Evolutionary conservation across 768 basidiomycete species (phyloP).

Genomic region (Pleurotus tuoliensis): DNA sequence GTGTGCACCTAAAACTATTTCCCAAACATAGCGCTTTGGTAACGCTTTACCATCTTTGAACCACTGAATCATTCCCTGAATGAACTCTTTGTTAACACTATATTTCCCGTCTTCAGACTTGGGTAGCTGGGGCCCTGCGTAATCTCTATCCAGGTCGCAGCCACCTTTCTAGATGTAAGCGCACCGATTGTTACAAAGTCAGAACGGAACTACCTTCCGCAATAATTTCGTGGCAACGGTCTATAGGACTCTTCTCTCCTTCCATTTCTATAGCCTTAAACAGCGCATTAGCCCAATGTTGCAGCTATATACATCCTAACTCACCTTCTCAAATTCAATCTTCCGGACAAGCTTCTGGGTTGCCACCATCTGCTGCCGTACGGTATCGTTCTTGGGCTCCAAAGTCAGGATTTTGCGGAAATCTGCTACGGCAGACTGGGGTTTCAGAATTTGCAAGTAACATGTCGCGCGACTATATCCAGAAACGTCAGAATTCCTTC

Average conservation of each 20-base stretch:
- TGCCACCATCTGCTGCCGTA: slow-evolving; percentile 74
- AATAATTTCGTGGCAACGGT: slow-evolving; percentile 77
- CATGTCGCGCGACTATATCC: slow-evolving; percentile 76
- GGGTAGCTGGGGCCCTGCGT: slow-evolving; percentile 73
- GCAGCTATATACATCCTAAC: background rate
- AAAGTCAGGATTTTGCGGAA: slow-evolving; percentile 80
- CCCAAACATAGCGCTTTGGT: slow-evolving; percentile 89
- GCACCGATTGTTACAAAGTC: background rate
- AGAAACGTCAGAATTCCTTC: background rate
- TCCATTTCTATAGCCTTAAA: slow-evolving; percentile 86
- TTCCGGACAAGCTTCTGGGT: slow-evolving; percentile 90
- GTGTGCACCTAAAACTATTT: slow-evolving; percentile 88
- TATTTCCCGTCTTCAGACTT: slow-evolving; percentile 60
- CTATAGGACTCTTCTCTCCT: slow-evolving; percentile 77
- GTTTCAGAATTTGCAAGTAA: slow-evolving; percentile 85
- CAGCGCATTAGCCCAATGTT: slow-evolving; percentile 2
- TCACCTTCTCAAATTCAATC: slow-evolving; percentile 91
- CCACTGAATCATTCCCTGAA: slow-evolving; percentile 83
- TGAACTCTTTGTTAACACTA: slow-evolving; percentile 71
- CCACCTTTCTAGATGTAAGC: slow-evolving; percentile 42
- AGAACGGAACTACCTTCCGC: slow-evolving; percentile 48
- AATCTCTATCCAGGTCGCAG: slow-evolving; percentile 72
- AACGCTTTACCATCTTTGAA: slow-evolving; percentile 95
- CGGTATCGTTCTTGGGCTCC: slow-evolving; percentile 83
- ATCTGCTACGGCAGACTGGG: slow-evolving; percentile 81